phyloP scores from a whole-genome alignment of 768 basidiomycete species.

The Cystofilobasidium capitatum region DNA sequence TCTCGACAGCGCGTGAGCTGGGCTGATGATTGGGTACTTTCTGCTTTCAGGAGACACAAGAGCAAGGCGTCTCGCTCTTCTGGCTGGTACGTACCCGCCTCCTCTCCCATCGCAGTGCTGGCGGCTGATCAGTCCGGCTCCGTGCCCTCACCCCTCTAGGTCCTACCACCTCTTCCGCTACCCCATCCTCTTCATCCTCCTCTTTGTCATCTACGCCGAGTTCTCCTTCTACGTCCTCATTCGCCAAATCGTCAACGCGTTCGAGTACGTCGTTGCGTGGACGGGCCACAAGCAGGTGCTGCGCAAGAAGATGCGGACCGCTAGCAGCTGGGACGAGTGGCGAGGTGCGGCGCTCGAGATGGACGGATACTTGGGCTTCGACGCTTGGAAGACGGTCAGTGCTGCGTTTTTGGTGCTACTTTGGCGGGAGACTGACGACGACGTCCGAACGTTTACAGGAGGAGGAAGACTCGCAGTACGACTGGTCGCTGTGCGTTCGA shows the following conservation, averaged over 20 bases:
- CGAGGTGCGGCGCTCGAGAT: constrained; percentile 64
- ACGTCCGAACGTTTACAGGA: constrained; percentile 26
- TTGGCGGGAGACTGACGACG: not conserved
- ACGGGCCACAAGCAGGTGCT: constrained; percentile 44
- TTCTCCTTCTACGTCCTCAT: constrained; percentile 71
- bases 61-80: constrained; percentile 76
- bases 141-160: not conserved
- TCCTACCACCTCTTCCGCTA: constrained; percentile 14
- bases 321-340: constrained; percentile 83
- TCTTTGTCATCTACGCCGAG: constrained; percentile 68
- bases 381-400: constrained; percentile 68
- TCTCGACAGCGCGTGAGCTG: not conserved
- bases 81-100: constrained; percentile 47
- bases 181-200: constrained; percentile 48
- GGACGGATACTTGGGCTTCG: constrained; percentile 72
- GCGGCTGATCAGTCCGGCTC: not conserved
- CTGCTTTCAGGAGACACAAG: constrained; percentile 13
- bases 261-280: constrained; percentile 70
- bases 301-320: constrained; percentile 61
- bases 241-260: constrained; percentile 83
- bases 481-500: constrained; percentile 66
- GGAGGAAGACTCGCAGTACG: constrained; percentile 83
- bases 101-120: not conserved
- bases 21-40: not conserved
- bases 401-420: not conserved